Evolutionary conservation across 305 asterid genomes (phyloP), one percentile per base, ranked within the genome.

Genomic region (Galium porrigens): DNA sequence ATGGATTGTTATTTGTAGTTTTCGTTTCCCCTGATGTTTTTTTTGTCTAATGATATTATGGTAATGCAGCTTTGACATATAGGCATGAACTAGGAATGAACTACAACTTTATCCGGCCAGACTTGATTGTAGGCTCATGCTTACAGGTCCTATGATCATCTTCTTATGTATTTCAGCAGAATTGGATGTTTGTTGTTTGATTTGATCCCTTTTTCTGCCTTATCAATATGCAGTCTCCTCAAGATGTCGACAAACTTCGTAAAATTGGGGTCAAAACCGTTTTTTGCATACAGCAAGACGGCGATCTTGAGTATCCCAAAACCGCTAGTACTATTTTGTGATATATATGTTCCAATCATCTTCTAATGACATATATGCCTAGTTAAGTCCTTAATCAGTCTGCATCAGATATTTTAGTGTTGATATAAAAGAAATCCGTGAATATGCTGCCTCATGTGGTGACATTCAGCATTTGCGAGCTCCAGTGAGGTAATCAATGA

Each of bases 1-100:
- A 29, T 15, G 41, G 29, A 15, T 46, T 2, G 51, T 44, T 44
- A 12, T 11, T 32, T 68, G 58, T 18, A 52, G 46, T 10, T 14
- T 33, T 6, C 27, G 5, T 42, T 33, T 58, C 53, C 53, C 18
- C 32, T 73, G 67, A 70, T 76, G 27, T 73, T 9, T 39, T 46
- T 14, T 9, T 22, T 25, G 15, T 41, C 32, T 53, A 5, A 20
- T 22, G 25, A 34, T 56, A 30, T 68, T 52, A 36, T 68, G 59
- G 49, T 42, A 42, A 52, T 72, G 52, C 86, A 89, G 99, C 78
- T 25, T 85, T 92, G 73, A 89, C 95, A 6, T 89, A 92, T 67
- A 80, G 94, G 82, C 99, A 92, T 72, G 97, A 92, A 74, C 89
- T 89, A 65, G 99, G 99, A 69, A 87, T 92, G 95, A 87, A 87